phyloP scores from a whole-genome alignment of 2,329 filamentous ascomycete genomes.

The Cercospora citrullina region DNA sequence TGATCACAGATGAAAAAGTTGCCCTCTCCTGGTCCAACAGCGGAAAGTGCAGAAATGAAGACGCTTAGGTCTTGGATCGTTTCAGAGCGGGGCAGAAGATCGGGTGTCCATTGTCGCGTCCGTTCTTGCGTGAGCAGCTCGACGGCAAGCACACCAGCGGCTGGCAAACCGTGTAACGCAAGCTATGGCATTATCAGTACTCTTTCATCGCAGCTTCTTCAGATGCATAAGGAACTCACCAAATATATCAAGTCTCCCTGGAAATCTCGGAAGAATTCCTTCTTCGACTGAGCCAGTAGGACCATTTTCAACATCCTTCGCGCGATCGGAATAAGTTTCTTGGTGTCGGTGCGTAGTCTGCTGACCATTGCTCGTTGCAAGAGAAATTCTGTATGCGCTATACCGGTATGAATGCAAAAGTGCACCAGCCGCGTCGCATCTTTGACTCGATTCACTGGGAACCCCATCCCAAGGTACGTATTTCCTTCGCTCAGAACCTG shows the following conservation, averaged over 20 bases:
- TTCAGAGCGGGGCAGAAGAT: slow-evolving; percentile 45
- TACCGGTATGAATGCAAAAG: slow-evolving; percentile 38
- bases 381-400: slow-evolving; percentile 60
- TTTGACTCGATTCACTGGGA: slow-evolving; percentile 20
- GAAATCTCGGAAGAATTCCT: slow-evolving; percentile 46
- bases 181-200: slow-evolving; percentile 24
- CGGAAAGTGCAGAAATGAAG: slow-evolving; percentile 46
- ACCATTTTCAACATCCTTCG: slow-evolving; percentile 43
- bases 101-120: slow-evolving; percentile 34
- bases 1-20: slow-evolving; percentile 47
- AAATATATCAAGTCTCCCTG: slow-evolving; percentile 45
- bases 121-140: slow-evolving; percentile 49
- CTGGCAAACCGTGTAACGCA: slow-evolving; percentile 44
- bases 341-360: slow-evolving; percentile 37
- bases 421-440: slow-evolving; percentile 40
- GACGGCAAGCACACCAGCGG: slow-evolving; percentile 45
- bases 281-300: slow-evolving; percentile 41
- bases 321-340: slow-evolving; percentile 42
- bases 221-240: slow-evolving; percentile 17
- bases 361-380: slow-evolving; percentile 58
- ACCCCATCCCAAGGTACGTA: slow-evolving; percentile 15
- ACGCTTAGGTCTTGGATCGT: slow-evolving; percentile 50
- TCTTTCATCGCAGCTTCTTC: background rate
- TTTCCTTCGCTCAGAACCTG: slow-evolving; percentile 30
- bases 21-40: slow-evolving; percentile 43